A percentile compares a stretch with the other conserved stretches of the same genome.
Conservation (phyloP, 768 basidiomycete genomes). For the Cyathus striatus region DNA sequence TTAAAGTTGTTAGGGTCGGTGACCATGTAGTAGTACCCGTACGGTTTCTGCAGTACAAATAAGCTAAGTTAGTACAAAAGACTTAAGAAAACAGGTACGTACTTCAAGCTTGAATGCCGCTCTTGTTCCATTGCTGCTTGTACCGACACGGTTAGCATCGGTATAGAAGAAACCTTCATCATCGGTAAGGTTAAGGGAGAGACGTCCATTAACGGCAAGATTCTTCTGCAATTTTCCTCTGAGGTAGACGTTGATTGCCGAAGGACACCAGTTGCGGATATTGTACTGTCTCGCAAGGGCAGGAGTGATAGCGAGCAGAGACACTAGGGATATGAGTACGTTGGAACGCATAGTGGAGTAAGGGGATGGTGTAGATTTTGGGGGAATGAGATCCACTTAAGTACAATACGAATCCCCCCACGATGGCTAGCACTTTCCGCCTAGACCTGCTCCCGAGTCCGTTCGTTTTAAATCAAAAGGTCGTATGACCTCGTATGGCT, state of each 20-base stretch:
- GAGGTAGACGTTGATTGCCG: constrained; percentile 6
- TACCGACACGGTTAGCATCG: constrained; percentile 11
- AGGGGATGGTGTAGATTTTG: no score
- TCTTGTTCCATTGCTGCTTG: constrained; percentile 4
- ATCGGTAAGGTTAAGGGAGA: constrained; percentile 4
- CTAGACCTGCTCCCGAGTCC: no score
- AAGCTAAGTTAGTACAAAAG: not conserved
- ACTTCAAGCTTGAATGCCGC: constrained; percentile 13
- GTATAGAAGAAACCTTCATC: constrained; percentile 10
- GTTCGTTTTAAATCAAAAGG: no score
- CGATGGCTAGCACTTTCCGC: no score
- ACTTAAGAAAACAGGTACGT: constrained; percentile 1
- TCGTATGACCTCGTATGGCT: no score
- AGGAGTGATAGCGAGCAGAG: not conserved
- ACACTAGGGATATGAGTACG: not conserved
- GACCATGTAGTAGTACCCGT: constrained; percentile 11
- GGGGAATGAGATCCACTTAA: no score
- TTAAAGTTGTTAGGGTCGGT: constrained; percentile 12
- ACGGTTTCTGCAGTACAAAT: not conserved
- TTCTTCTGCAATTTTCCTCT: constrained; percentile 6
- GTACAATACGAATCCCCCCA: no score
- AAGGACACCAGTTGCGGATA: constrained; percentile 9
- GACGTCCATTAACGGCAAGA: constrained; percentile 3
- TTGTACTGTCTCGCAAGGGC: constrained; percentile 6
- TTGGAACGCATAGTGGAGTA: no score